phyloP scores from a whole-genome alignment of 169 alveolate genomes.

The Cryptosporidium parvum region DNA sequence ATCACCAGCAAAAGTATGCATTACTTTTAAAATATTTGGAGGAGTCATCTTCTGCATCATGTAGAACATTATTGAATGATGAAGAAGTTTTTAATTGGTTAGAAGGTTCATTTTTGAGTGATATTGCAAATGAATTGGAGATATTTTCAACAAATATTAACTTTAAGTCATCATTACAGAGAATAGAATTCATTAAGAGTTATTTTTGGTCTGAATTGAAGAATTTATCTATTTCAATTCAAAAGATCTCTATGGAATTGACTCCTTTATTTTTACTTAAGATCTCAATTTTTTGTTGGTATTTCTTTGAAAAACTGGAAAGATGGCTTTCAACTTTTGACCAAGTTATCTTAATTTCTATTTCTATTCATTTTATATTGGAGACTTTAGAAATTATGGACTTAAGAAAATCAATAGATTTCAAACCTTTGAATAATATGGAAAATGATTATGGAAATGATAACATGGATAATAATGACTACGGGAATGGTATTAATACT shows the following conservation, averaged over 20 bases:
- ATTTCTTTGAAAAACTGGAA: slow-evolving; percentile 29
- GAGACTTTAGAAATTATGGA: slow-evolving; percentile 4
- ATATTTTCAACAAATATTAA: not conserved
- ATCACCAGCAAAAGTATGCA: not conserved
- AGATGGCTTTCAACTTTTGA: slow-evolving; percentile 42
- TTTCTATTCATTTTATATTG: slow-evolving; percentile 35
- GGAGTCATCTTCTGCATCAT: not conserved
- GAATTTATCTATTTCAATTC: slow-evolving; percentile 4
- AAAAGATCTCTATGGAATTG: slow-evolving; percentile 32
- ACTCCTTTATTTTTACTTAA: slow-evolving; percentile 29
- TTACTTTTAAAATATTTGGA: slow-evolving; percentile 40
- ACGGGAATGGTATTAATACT: too few relatives aligned
- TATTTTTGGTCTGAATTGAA: slow-evolving; percentile 23
- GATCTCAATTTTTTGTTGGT: slow-evolving; percentile 63
- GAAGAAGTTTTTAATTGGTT: not conserved
- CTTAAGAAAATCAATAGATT: not conserved
- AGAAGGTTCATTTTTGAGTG: slow-evolving; percentile 25
- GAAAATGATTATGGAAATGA: not conserved
- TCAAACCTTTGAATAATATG: too few relatives aligned
- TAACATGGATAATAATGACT: too few relatives aligned
- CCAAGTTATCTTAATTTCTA: slow-evolving; percentile 42
- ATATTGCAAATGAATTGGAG: slow-evolving; percentile 5
- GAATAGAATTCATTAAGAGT: slow-evolving; percentile 19
- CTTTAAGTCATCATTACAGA: slow-evolving; percentile 20
- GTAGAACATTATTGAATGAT: not conserved